phyloP scores from a whole-genome alignment of 2,329 filamentous ascomycete species.

The Bertia moriformis region DNA sequence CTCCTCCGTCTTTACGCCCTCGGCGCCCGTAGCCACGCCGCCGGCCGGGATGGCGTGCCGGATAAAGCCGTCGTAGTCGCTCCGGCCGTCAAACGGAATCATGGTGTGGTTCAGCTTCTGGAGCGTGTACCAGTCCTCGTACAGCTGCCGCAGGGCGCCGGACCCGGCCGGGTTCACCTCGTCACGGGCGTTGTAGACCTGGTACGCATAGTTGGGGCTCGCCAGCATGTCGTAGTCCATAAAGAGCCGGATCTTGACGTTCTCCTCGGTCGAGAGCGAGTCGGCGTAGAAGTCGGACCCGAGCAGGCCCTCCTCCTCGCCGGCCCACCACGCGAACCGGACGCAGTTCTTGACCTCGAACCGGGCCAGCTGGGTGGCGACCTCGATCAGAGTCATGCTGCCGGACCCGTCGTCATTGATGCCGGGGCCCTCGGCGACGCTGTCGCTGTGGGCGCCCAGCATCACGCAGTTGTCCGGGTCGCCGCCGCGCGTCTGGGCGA shows the following conservation, averaged over 20 bases:
- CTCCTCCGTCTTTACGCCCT: conserved; percentile 33
- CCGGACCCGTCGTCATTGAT: conserved; percentile 31
- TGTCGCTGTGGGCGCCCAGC: conserved; percentile 27
- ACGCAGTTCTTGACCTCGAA: conserved; percentile 16
- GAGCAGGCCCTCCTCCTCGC: conserved; percentile 25
- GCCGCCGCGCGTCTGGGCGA: conserved; percentile 27
- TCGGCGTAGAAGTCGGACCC: conserved; percentile 18
- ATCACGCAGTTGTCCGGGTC: conserved; percentile 24
- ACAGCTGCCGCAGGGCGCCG: conserved; percentile 27
- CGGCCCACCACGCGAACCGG: conserved; percentile 28
- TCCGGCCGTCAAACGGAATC: conserved; percentile 39
- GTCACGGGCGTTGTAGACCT: conserved; percentile 8
- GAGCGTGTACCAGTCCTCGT: conserved; percentile 24
- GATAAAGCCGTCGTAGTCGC: conserved; percentile 47
- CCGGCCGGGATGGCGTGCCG: conserved; percentile 35
- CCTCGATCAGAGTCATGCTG: conserved; percentile 21
- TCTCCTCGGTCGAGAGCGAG: conserved; percentile 14
- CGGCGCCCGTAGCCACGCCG: conserved; percentile 47
- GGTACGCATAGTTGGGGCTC: conserved; percentile 5
- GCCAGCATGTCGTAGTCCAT: conserved; percentile 12
- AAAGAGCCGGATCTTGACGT: conserved; percentile 10
- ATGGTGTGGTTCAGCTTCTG: conserved; percentile 22
- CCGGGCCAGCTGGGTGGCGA: conserved; percentile 18
- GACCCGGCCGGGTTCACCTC: conserved; percentile 29
- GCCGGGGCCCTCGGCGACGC: conserved; percentile 25